A percentile compares a stretch with the other conserved stretches of the same genome.
Evolutionary conservation across 768 basidiomycete species (phyloP).

Genomic region (Termitomyces sp.): DNA sequence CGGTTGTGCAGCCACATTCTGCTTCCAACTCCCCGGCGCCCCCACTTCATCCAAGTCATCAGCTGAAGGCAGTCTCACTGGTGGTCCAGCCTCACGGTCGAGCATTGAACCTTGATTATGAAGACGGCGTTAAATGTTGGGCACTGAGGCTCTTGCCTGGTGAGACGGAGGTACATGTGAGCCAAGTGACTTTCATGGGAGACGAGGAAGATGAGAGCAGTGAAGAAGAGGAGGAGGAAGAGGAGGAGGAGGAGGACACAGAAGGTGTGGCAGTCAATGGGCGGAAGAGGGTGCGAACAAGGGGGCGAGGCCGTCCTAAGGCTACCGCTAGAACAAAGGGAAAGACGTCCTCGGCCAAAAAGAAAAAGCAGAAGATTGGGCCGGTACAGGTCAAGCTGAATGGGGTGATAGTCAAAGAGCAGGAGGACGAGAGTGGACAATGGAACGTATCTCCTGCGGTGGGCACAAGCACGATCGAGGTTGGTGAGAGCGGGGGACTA

Average conservation of each 20-base stretch:
- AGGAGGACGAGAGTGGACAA: conserved; percentile 38
- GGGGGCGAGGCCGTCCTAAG: conserved; percentile 30
- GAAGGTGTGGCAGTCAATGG: conserved; percentile 38
- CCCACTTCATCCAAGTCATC: conserved; percentile 32
- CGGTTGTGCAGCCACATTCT: conserved; percentile 21
- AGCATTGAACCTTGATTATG: conserved; percentile 51
- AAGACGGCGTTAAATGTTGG: conserved; percentile 74
- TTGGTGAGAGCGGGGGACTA: conserved; percentile 67
- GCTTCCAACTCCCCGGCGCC: conserved; percentile 35
- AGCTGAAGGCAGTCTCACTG: conserved; percentile 48
- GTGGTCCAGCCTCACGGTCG: conserved; percentile 57
- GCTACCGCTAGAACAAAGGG: conserved; percentile 19
- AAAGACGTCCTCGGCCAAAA: conserved; percentile 30
- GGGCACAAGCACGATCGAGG: conserved; percentile 61
- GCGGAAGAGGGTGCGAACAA: conserved; percentile 33
- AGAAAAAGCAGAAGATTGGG: conserved; percentile 43
- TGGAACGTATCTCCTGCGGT: conserved; percentile 60
- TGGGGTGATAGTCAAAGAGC: conserved; percentile 42
- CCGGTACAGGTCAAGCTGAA: conserved; percentile 64
- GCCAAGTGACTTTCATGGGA: conserved; percentile 46
- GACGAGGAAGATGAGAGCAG: conserved; percentile 58
- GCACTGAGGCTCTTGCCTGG: conserved; percentile 52
- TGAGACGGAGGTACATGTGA: conserved; percentile 53
- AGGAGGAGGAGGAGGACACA: conserved; percentile 40
- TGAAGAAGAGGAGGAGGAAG: conserved; percentile 43